These are phyloP conservation scores for Dendrobium nobile DNA, from an alignment of 106 monocot genomes.

Conservation along the genomic window DNA sequence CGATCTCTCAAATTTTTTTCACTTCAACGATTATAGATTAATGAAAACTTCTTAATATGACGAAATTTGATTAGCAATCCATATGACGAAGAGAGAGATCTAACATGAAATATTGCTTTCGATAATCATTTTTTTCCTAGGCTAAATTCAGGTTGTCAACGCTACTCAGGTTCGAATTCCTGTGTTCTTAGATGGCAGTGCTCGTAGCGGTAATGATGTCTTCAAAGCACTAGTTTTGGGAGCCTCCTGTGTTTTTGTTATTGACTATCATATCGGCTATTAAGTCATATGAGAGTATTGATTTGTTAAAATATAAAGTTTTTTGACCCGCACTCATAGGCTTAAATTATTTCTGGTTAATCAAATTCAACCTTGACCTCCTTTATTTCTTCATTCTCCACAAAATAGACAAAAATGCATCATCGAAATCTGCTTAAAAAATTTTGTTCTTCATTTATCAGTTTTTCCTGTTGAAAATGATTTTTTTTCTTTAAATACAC, in stretches of 20 bases:
- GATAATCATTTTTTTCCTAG: not conserved
- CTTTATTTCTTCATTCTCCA: not conserved
- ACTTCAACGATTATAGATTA: not conserved
- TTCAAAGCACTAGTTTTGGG: constrained; percentile 84
- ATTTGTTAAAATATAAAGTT: not conserved
- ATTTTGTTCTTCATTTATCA: not conserved
- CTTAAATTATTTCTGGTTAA: not conserved
- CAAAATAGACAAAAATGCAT: not conserved
- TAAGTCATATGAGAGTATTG: not conserved
- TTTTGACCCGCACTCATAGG: not conserved
- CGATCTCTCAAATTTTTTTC: not conserved
- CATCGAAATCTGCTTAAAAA: not conserved
- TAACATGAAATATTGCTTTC: too few species aligned
- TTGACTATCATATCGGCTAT: constrained; percentile 1
- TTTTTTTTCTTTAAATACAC: not conserved
- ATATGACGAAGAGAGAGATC: too few species aligned
- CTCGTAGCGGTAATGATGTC: constrained; percentile 79
- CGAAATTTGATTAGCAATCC: too few species aligned
- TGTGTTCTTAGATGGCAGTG: constrained; percentile 65
- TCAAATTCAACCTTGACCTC: not conserved
- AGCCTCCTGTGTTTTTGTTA: constrained; percentile 79
- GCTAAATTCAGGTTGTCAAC: constrained; percentile 45
- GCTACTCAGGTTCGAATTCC: constrained; percentile 51
- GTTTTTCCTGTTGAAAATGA: not conserved
- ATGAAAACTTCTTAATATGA: not conserved